Base-by-base conservation (phyloP, 2,329 filamentous ascomycete genomes). In the Nemania sp. region DNA sequence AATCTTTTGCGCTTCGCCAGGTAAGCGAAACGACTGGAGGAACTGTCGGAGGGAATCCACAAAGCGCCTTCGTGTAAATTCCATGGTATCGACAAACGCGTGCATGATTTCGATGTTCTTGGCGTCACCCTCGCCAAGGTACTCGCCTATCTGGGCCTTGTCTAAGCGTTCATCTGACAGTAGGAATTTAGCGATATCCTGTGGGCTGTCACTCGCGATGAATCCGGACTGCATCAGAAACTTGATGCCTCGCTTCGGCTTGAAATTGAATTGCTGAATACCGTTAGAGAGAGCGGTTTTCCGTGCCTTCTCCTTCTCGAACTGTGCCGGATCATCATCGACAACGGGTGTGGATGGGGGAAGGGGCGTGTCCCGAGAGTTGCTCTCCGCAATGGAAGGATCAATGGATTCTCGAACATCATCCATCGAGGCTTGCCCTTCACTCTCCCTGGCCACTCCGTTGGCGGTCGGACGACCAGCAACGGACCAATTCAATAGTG, bases 31-130 rank as follows among this genome's bases (percentile, higher is more conserved):
- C 29, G 92, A 90, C 74, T 99, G 95, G 12, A 99, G 80, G 71
- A 99, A 99, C 60, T 92, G 88, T 39, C 95, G 87, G 25, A 99
- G 79, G 13, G 95, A 90, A 75, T 97, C 94, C 6, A 97, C 94
- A 69, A 99, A 99, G 2, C 93, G 88, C 57, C 89, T 91, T 75
- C 93, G 93, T 10, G 86, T 84, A 68, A 99, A 99, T 48, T 98
- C 91, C 92, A 99, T 97, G 18, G 83, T 79, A 69, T 99, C 94
- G 12, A 99, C 94, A 75, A 99, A 99, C 4, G 92, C 91, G 75
- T 99, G 95, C 95, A 99, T 99, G 68, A 92, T 96, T 63, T 94
- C 92, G 69, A 99, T 93, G 71, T 98, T 96, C 71, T 93, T 88
- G 1, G 92, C 83, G 11, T 99, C 94, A 35, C 92, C 95, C 75